Evolutionary conservation across 1,139 yeast genomes (phyloP), one percentile per base, ranked within the genome.

Genomic region (Hansenula sp.): DNA sequence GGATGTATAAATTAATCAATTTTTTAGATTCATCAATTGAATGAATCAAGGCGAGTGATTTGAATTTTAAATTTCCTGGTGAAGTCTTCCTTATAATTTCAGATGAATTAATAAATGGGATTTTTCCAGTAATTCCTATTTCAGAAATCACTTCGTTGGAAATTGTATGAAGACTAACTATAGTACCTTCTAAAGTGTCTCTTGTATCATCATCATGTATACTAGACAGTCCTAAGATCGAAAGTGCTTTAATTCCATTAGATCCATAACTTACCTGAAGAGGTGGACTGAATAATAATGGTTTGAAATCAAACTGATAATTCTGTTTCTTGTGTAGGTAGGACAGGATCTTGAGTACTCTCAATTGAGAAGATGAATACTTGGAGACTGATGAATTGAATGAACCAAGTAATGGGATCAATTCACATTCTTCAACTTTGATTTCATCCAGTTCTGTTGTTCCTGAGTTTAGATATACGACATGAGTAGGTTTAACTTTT

Each of bases 1-100:
- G 88, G 0, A 84, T 63, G 50, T 85, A 80, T 2, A 88, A 42
- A 44, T 84, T 79, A 39, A 85, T 54, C 27, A 63, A 53, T 10
- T 62, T 56, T 2, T 63, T 55, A 0, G 47, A 45, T 1, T 48
- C 43, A 52, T 83, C 75, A n/a, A 87, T 64, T 3, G 92, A 82
- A 55, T 83, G 92, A 2, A 83, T 62, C 37, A 82, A 61, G 2
- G 71, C 71, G 13, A 80, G 56, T 0, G 81, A 78, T 19, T 61
- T 48, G 49, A 65, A 69, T 18, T 50, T 40, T 13, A 51, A 29
- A 4, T 42, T 32, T 3, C 36, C 14, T 6, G 36, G 26, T 10
- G 36, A 16, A 12, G 45, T 30, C 14, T n/a, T 39, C 37, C 5
- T 51, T 43, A 38, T 46, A 34, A 19, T 48, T 14, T 22, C 47